Conservation (phyloP, 2,329 filamentous ascomycete species). For the Cytospora leucostoma region DNA sequence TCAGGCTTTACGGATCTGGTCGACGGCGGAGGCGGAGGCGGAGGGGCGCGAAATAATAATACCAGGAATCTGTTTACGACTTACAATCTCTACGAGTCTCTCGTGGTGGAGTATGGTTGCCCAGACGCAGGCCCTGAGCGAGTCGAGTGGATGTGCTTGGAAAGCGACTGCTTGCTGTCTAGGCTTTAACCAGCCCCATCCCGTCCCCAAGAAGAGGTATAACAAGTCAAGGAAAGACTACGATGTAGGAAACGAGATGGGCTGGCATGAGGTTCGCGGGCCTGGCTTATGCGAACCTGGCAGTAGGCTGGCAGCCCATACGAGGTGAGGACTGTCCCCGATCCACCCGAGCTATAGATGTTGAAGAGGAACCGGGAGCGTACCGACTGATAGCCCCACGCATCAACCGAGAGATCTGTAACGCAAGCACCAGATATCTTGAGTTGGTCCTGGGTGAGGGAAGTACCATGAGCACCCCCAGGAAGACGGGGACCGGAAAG, state of each 20-base stretch:
- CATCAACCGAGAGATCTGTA: too few species aligned
- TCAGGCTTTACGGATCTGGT: constrained; percentile 8
- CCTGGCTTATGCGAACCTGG: not conserved
- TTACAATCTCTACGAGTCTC: not conserved
- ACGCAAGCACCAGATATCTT: too few species aligned
- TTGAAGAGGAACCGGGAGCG: too few species aligned
- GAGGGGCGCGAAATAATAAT: not conserved
- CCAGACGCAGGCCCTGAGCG: not conserved
- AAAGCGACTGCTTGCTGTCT: not conserved
- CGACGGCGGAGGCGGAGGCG: not conserved
- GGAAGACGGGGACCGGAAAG: too few species aligned
- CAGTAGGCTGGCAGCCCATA: not conserved
- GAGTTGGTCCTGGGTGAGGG: too few species aligned
- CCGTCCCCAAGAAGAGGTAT: too few species aligned
- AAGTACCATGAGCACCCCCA: too few species aligned
- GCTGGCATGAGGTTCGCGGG: not conserved
- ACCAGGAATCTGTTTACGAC: not conserved
- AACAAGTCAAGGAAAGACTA: not conserved
- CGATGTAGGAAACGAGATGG: not conserved
- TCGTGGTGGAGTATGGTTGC: not conserved
- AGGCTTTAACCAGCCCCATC: too few species aligned
- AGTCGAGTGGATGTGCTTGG: not conserved
- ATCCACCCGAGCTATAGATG: too few species aligned
- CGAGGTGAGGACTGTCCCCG: not conserved
- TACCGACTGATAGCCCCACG: too few species aligned